These are phyloP conservation scores for Phytophthora pluvialis DNA, from an alignment of 352 stramenopile species.

Conservation along the genomic window DNA sequence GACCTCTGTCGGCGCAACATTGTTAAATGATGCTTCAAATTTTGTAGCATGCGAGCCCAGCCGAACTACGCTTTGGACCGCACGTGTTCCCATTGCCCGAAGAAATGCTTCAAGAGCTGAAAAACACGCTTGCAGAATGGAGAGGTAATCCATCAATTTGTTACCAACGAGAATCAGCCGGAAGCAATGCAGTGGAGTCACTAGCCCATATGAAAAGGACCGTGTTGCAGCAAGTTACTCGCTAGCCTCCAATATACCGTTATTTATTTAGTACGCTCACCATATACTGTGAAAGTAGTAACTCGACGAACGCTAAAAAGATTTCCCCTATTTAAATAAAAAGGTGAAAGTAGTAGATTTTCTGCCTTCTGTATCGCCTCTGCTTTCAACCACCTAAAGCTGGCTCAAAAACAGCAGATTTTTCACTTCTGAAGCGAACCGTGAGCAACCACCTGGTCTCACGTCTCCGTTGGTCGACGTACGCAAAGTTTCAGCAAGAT, in stretches of 20 bases:
- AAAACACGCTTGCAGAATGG: conserved; percentile 44
- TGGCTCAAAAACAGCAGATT: no score
- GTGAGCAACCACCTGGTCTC: no score
- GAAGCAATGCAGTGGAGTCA: conserved; percentile 13
- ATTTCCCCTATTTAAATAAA: no score
- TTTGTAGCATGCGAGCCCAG: conserved; percentile 26
- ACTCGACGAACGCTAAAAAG: no score
- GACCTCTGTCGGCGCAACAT: not conserved
- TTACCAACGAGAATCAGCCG: conserved; percentile 8
- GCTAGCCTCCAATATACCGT: not conserved
- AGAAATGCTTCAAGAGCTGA: conserved; percentile 69
- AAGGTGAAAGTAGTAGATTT: no score
- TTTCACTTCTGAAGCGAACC: no score
- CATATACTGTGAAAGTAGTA: no score
- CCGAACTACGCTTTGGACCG: conserved; percentile 59
- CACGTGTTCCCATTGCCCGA: conserved; percentile 64
- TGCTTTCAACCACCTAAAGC: no score
- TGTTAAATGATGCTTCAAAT: not conserved
- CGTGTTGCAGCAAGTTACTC: conserved; percentile 25
- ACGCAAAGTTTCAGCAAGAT: no score
- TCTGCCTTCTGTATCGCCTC: no score
- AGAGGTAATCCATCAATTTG: conserved; percentile 32
- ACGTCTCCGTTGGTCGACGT: no score
- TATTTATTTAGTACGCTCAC: no score
- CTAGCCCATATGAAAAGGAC: conserved; percentile 40